phyloP scores from a whole-genome alignment of 2,329 filamentous ascomycete genomes.

The Rugonectria rugulosa region DNA sequence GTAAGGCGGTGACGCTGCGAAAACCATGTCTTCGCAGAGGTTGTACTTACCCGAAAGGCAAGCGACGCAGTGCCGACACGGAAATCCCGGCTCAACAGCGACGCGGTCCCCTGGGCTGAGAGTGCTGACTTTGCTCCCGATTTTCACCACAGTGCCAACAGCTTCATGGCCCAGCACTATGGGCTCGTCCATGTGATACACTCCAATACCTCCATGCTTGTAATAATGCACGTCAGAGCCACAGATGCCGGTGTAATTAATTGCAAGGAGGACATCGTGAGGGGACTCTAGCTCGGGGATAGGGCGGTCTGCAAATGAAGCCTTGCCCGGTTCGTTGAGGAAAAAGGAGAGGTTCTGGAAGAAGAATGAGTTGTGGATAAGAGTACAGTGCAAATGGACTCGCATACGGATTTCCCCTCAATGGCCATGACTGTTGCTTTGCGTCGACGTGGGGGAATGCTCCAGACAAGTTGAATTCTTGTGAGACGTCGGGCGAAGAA shows the following conservation, averaged over 20 bases:
- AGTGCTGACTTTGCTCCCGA: constrained; percentile 67
- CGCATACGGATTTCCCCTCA: not conserved
- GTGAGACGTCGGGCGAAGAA: no score
- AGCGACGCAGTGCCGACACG: constrained; percentile 77
- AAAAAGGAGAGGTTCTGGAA: constrained; percentile 6
- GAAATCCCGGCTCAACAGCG: constrained; percentile 88
- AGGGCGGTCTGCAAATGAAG: not conserved
- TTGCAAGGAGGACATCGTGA: constrained; percentile 7
- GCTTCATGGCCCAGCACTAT: constrained; percentile 75
- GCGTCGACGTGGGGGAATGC: no score
- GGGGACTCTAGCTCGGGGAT: constrained; percentile 1
- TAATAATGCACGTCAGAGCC: constrained; percentile 12
- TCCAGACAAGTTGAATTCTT: no score
- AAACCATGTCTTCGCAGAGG: constrained; percentile 85
- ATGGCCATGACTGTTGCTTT: no score
- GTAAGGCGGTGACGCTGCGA: constrained; percentile 88
- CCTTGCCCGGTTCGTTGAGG: constrained; percentile 1
- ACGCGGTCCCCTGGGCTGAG: constrained; percentile 80
- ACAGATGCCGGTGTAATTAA: constrained; percentile 12
- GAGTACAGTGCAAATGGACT: not conserved
- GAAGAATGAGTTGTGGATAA: not conserved
- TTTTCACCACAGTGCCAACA: constrained; percentile 75
- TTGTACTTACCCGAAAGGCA: constrained; percentile 89
- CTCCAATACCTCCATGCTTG: constrained; percentile 1
- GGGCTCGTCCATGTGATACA: constrained; percentile 71